Percentiles rank a stretch among this genome's conserved stretches.
Conservation (phyloP, 345 rosid genomes). For the Leavenworthia alabamica region DNA sequence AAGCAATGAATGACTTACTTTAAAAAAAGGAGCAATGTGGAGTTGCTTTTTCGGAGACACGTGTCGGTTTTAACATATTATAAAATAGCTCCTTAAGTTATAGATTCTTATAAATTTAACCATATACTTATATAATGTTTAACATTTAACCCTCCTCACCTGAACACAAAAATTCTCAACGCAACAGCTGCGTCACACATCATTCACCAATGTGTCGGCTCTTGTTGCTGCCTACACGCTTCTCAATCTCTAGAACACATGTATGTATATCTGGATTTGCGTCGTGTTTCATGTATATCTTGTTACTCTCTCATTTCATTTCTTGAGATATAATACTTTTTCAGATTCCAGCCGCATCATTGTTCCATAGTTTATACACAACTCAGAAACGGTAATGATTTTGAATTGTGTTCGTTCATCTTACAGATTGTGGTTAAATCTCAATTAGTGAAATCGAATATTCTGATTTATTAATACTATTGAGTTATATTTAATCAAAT, state of each 20-base stretch:
- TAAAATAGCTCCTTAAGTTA: not conserved
- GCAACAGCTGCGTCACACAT: conserved; percentile 6
- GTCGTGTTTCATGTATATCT: not conserved
- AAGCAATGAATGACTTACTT: too few species aligned
- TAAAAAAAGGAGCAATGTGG: too few species aligned
- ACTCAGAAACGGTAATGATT: conserved; percentile 51
- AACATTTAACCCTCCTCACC: not conserved
- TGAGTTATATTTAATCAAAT: too few species aligned
- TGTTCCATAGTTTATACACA: conserved; percentile 24
- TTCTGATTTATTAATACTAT: too few species aligned
- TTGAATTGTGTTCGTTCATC: not conserved
- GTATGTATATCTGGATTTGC: not conserved
- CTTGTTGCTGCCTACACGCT: conserved; percentile 27
- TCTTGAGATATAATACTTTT: not conserved
- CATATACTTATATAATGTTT: not conserved
- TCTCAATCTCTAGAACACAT: conserved; percentile 22
- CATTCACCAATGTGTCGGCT: conserved; percentile 24
- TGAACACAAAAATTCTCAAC: not conserved
- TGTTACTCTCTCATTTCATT: not conserved
- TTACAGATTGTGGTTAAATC: not conserved
- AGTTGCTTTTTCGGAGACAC: too few species aligned
- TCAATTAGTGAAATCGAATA: not conserved
- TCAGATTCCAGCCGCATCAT: conserved; percentile 42
- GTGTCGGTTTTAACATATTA: too few species aligned
- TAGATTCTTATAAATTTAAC: not conserved